Percentiles rank a stretch among this genome's conserved stretches.
phyloP scores from a whole-genome alignment of 495 filamentous ascomycete species.

The Alectoria sarmentosa region DNA sequence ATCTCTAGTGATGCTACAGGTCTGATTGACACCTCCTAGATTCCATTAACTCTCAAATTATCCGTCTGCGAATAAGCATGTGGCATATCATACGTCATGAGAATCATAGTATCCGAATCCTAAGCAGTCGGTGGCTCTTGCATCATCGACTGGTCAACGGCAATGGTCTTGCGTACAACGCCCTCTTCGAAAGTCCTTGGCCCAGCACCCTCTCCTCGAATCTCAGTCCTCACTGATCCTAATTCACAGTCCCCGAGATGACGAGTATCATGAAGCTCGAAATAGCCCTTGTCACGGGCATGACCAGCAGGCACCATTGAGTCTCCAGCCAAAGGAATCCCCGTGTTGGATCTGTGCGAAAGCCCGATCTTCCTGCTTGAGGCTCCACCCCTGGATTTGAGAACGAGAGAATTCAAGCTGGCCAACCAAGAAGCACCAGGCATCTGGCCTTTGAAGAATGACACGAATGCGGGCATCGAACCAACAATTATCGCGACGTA shows the following conservation, averaged over 20 bases:
- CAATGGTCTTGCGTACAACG: background rate
- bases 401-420: background rate
- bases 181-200: background rate
- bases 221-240: background rate
- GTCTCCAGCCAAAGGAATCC: background rate
- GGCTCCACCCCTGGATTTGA: background rate
- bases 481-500: constrained; percentile 17
- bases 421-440: background rate
- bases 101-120: background rate
- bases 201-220: background rate
- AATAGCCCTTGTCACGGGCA: background rate
- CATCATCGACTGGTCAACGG: background rate
- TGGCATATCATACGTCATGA: too few relatives aligned
- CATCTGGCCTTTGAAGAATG: constrained; percentile 1
- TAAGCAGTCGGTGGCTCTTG: background rate
- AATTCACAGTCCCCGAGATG: background rate
- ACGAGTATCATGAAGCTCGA: background rate
- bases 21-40: too few relatives aligned
- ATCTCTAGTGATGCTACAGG: too few relatives aligned
- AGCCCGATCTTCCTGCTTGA: background rate
- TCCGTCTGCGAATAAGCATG: too few relatives aligned
- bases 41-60: too few relatives aligned
- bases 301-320: background rate
- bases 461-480: constrained; percentile 17
- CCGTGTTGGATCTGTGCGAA: background rate